Evolutionary conservation across 1,139 yeast genomes (phyloP).

Genomic region (Nakaseomyces bracarensis): DNA sequence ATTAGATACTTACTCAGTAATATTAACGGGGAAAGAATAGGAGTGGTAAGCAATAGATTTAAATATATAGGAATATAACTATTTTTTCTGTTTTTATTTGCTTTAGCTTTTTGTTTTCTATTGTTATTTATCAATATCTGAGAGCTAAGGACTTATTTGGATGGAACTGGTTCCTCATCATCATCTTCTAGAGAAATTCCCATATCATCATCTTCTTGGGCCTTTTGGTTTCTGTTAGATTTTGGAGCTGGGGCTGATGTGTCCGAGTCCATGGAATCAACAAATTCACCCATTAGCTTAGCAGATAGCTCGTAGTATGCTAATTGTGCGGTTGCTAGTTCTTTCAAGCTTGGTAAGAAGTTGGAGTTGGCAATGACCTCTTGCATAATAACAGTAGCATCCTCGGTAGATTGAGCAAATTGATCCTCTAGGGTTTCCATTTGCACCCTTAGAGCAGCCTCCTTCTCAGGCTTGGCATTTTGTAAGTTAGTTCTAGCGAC

Average conservation of each 20-base stretch:
- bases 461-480: constrained; percentile 64
- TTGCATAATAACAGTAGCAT: constrained; percentile 78
- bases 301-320: constrained; percentile 74
- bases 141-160: constrained; percentile 5
- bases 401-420: constrained; percentile 85
- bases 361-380: constrained; percentile 68
- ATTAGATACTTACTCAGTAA: too few species aligned
- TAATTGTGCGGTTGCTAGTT: constrained; percentile 70
- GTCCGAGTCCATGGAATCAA: constrained; percentile 28
- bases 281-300: constrained; percentile 58
- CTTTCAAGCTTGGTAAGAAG: constrained; percentile 61
- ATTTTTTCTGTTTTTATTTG: neutral
- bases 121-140: neutral
- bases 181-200: constrained; percentile 8
- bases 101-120: neutral
- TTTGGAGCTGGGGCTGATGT: constrained; percentile 7
- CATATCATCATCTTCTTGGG: neutral
- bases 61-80: too few species aligned
- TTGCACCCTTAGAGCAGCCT: constrained; percentile 64
- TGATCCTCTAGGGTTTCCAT: constrained; percentile 86
- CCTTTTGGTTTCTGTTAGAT: neutral
- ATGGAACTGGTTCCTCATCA: constrained; percentile 5
- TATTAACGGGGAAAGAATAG: too few species aligned
- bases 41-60: too few species aligned
- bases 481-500: constrained; percentile 65